Conservation (phyloP, 805 yeast genomes). For the Zygosaccharomyces siamensis region DNA sequence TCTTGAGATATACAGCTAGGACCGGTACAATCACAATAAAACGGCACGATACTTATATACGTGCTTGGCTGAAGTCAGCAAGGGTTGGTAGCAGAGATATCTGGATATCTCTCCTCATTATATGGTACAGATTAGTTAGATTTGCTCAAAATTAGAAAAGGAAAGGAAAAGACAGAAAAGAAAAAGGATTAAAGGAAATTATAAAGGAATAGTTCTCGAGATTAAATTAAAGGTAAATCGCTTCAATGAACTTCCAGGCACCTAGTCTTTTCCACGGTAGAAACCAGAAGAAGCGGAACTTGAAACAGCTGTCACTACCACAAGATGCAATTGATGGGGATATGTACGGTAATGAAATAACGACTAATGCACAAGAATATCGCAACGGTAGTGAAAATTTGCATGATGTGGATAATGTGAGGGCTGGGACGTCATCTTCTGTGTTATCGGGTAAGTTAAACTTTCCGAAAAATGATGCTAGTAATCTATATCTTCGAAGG, state of each 20-base stretch:
- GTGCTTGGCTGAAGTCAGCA: not conserved
- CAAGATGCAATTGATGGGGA: constrained; percentile 9
- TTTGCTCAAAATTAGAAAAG: not conserved
- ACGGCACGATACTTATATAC: no score
- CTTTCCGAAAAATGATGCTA: constrained; percentile 9
- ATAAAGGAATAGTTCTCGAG: not conserved
- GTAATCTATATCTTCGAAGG: constrained; percentile 20
- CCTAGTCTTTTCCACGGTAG: constrained; percentile 36
- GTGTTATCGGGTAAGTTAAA: constrained; percentile 8
- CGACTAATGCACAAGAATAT: not conserved
- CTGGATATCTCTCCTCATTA: not conserved
- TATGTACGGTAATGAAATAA: constrained; percentile 2
- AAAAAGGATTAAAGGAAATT: not conserved
- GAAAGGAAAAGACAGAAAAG: not conserved
- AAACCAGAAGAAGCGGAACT: constrained; percentile 52
- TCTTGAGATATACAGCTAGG: no score
- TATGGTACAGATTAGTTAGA: not conserved
- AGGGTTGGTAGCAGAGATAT: not conserved
- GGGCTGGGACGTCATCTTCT: not conserved
- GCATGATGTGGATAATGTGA: not conserved
- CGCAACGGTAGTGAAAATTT: not conserved
- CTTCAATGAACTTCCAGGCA: constrained; percentile 10
- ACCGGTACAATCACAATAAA: no score
- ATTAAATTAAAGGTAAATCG: not conserved
- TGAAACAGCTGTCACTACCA: constrained; percentile 49